Evolutionary conservation across 345 rosid species (phyloP).

Genomic region (Carallia brachiata): DNA sequence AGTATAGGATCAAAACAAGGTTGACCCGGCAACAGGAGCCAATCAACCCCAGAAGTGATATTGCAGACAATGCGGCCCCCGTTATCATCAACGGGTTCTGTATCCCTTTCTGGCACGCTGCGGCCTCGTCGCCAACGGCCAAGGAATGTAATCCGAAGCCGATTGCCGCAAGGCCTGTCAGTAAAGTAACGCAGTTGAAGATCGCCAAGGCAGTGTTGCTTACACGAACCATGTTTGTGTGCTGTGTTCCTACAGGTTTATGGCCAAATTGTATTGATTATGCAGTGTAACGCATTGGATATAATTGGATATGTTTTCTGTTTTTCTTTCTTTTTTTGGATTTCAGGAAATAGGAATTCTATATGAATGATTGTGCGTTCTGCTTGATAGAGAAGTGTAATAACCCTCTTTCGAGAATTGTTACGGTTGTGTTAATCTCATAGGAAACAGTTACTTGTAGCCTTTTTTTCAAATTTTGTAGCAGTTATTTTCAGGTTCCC

Average conservation of each 20-base stretch:
- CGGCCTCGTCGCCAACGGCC: background rate
- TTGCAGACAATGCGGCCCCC: background rate
- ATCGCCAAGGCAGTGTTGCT: background rate
- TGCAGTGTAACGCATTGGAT: too few species aligned
- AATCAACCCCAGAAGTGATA: slow-evolving; percentile 14
- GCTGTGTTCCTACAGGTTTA: background rate
- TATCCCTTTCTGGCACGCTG: slow-evolving; percentile 4
- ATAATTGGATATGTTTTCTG: too few species aligned
- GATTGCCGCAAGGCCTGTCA: background rate
- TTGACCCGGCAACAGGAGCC: slow-evolving; percentile 2
- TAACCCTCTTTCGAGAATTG: too few species aligned
- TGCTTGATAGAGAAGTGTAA: too few species aligned
- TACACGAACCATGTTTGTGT: background rate
- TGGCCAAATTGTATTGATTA: too few species aligned
- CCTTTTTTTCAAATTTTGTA: too few species aligned
- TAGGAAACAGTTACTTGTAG: too few species aligned
- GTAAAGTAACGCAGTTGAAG: background rate
- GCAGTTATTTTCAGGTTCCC: too few species aligned
- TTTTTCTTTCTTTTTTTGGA: too few species aligned
- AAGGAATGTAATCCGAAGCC: background rate
- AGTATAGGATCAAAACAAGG: background rate
- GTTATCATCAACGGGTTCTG: slow-evolving; percentile 10
- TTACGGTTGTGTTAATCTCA: too few species aligned
- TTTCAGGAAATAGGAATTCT: too few species aligned
- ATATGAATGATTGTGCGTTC: too few species aligned